phyloP scores from a whole-genome alignment of 257 asterid genomes.

The Plantago major region DNA sequence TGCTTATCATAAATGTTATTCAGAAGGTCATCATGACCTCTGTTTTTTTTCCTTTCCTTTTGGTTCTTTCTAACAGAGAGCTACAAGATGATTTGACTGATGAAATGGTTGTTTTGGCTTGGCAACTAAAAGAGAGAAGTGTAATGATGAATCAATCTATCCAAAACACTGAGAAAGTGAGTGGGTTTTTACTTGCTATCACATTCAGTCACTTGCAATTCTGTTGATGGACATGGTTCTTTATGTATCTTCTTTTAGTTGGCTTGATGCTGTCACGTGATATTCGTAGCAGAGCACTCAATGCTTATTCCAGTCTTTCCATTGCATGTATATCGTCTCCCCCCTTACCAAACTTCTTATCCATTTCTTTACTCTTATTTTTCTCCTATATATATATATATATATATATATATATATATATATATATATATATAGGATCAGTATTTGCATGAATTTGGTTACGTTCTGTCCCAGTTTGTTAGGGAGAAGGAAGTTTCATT shows the following conservation, averaged over 20 bases:
- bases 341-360: too few species aligned
- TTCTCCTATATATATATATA: too few species aligned
- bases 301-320: neutral
- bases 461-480: too few species aligned
- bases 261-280: too few species aligned
- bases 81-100: conserved; percentile 90
- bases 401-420: too few species aligned
- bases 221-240: neutral
- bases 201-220: neutral
- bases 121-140: conserved; percentile 87
- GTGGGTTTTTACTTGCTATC: conserved; percentile 14
- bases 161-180: conserved; percentile 76
- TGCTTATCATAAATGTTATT: neutral
- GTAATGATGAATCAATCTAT: conserved; percentile 80
- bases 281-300: too few species aligned
- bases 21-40: neutral
- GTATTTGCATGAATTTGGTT: too few species aligned
- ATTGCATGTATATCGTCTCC: neutral
- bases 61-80: conserved; percentile 43
- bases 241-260: too few species aligned
- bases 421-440: too few species aligned
- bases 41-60: neutral
- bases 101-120: conserved; percentile 87
- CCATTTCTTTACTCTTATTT: too few species aligned
- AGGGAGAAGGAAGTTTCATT: too few species aligned